Conservation (phyloP, 192 early-diverging fungal species). For the Podila horticola region DNA sequence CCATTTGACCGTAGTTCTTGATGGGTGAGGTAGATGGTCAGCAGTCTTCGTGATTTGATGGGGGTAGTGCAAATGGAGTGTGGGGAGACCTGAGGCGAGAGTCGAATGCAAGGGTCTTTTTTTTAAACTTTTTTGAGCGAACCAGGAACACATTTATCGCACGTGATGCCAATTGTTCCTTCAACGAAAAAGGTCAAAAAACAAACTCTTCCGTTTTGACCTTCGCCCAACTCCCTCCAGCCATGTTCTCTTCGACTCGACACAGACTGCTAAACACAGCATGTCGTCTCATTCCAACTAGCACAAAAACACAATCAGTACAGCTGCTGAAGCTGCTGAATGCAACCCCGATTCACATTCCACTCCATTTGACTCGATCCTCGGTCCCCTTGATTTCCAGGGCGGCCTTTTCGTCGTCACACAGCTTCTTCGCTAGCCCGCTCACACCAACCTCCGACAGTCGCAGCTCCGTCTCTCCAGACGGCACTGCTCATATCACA, state of each 20-base stretch:
- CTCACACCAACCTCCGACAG: not conserved
- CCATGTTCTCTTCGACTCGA: constrained; percentile 14
- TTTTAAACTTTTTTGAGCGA: no score
- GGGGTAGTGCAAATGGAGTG: no score
- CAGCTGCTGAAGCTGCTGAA: not conserved
- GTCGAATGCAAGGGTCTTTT: no score
- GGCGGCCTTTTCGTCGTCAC: constrained; percentile 2
- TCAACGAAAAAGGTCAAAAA: no score
- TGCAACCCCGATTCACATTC: not conserved
- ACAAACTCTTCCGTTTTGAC: not conserved
- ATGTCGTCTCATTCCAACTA: not conserved
- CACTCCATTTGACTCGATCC: not conserved
- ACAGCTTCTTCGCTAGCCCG: not conserved
- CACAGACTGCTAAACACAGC: constrained; percentile 10
- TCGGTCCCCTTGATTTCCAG: not conserved
- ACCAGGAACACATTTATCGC: no score
- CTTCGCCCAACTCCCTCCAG: not conserved
- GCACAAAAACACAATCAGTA: not conserved
- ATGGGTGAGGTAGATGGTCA: not conserved
- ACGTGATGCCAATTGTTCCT: no score
- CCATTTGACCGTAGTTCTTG: not conserved
- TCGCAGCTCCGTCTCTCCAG: constrained; percentile 12
- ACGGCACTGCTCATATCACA: constrained; percentile 11
- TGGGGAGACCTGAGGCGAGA: no score
- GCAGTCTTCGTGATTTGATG: no score